Percentiles rank a stretch among this genome's conserved stretches.
phyloP scores from a whole-genome alignment of 805 yeast species.

The Myxozyma neotropica region DNA sequence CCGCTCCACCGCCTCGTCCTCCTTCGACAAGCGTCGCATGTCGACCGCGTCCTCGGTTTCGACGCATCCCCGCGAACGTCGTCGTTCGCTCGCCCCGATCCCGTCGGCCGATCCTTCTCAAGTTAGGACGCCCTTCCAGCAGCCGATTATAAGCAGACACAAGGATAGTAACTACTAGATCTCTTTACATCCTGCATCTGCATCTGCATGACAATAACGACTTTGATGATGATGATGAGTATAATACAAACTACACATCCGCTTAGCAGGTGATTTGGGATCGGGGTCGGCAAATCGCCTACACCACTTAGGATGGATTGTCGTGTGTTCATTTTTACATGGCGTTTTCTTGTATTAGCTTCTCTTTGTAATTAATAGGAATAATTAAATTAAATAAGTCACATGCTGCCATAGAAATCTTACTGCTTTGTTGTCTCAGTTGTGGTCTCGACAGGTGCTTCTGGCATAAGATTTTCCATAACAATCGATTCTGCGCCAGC shows the following conservation, averaged over 20 bases:
- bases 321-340: not conserved
- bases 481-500: not conserved
- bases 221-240: not conserved
- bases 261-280: too few species aligned
- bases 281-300: too few species aligned
- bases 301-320: not conserved
- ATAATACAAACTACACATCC: too few species aligned
- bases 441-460: not conserved
- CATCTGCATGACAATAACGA: not conserved
- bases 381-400: not conserved
- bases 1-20: not conserved
- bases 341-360: not conserved
- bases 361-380: too few species aligned
- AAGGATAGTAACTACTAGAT: not conserved
- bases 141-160: constrained; percentile 18
- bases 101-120: constrained; percentile 26
- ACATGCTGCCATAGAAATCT: too few species aligned
- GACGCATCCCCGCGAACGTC: constrained; percentile 9
- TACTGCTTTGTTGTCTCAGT: not conserved
- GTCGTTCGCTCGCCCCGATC: constrained; percentile 27
- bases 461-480: constrained; percentile 9
- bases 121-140: constrained; percentile 15
- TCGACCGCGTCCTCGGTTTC: constrained; percentile 5
- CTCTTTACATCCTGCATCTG: not conserved
- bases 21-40: constrained; percentile 12